phyloP scores from a whole-genome alignment of 2,329 filamentous ascomycete species.

The Monilinia fructigena region DNA sequence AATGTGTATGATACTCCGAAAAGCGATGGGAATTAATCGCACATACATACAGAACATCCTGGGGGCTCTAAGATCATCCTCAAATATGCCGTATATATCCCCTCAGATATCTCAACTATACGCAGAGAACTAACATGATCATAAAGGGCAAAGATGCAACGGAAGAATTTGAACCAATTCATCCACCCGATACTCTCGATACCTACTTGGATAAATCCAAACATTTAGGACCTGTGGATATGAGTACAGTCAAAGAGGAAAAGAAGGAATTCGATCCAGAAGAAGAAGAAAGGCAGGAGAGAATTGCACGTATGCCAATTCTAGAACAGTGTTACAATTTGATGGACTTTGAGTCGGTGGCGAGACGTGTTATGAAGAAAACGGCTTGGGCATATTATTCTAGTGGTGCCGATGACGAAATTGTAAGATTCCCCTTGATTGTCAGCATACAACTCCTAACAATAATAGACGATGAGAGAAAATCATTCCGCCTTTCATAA shows the following conservation, averaged over 20 bases:
- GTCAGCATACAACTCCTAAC: slow-evolving; percentile 26
- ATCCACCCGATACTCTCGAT: slow-evolving; percentile 82
- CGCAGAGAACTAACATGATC: neutral
- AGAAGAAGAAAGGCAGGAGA: slow-evolving; percentile 71
- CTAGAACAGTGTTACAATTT: slow-evolving; percentile 90
- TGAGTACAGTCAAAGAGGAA: slow-evolving; percentile 70
- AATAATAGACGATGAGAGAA: slow-evolving; percentile 76
- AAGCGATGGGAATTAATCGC: neutral
- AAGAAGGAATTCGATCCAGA: slow-evolving; percentile 67
- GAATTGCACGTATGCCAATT: slow-evolving; percentile 71
- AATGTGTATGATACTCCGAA: neutral
- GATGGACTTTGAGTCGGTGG: slow-evolving; percentile 93
- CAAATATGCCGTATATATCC: slow-evolving; percentile 72
- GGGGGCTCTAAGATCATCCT: slow-evolving; percentile 91
- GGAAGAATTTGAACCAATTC: slow-evolving; percentile 86
- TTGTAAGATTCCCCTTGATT: slow-evolving; percentile 51
- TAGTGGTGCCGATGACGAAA: slow-evolving; percentile 85
- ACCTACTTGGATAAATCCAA: slow-evolving; percentile 82
- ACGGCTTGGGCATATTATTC: slow-evolving; percentile 98
- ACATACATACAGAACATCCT: slow-evolving; percentile 66
- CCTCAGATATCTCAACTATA: neutral
- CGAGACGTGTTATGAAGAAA: slow-evolving; percentile 89
- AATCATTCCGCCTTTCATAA: slow-evolving; percentile 96
- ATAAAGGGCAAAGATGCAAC: slow-evolving; percentile 81
- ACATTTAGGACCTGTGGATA: slow-evolving; percentile 86